Base-by-base conservation (phyloP, 2,329 filamentous ascomycete species). In the Talaromyces sp. region DNA sequence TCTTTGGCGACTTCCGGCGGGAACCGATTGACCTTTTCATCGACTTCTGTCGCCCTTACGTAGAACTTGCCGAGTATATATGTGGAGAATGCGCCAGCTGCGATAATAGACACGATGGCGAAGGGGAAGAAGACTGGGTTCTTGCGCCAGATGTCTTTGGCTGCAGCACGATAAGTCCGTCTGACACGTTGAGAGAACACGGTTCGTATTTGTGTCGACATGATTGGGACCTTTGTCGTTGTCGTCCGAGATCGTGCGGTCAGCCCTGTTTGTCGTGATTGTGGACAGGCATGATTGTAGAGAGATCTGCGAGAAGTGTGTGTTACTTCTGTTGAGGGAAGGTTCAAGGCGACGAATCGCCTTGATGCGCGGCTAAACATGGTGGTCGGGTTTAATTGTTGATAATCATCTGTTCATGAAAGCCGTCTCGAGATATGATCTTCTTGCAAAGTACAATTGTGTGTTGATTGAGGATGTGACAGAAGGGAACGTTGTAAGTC, bases 1-100 rank as follows among this genome's bases (percentile, higher is more conserved):
- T 89, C 85, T 66, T 75, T 70, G 17, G 76, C 72, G 22, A 80
- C 77, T 28, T 72, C 71, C 21, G 72, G 68, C 3, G 78, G 77
- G 60, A 77, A 79, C 13, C 74, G 73, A 33, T 72, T 67, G 59
- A 74, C 75, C 52, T 75, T 70, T 8, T 73, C 74, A 22, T 70
- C 70, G 36, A 76, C 70, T 43, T 73, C 70, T 10, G 66, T 76
- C 60, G 75, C 66, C 64, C 78, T 75, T 53, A 77, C 64, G 57
- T 78, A 79, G 53, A 59, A 25, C 11, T 35, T 33, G 21, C 36
- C n/a, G 39, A 73, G 69, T 19, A 76, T 63, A 59, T 78, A 77
- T 13, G 69, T 64, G 17, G 78, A 72, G 5, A 72, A 25, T 1
- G 67, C 64, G 8, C 69, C 65, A 6, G 67, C 69, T 11, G 70